Evolutionary conservation across 1,284 basidiomycete species (phyloP).

Genomic region (Cystobasidiaceae sp.): DNA sequence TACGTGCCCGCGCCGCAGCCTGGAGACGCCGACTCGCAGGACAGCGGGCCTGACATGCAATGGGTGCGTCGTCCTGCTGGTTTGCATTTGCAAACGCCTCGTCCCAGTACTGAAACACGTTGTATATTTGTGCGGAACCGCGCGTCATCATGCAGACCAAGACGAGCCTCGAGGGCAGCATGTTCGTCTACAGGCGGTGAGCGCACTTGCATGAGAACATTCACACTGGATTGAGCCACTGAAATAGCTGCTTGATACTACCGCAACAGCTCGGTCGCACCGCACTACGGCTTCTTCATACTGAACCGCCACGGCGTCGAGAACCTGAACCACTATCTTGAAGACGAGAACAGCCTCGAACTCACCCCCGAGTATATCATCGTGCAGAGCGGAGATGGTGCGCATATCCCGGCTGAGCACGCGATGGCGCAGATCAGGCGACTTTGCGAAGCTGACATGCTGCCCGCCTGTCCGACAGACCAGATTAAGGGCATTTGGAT

Average conservation of each 20-base stretch:
- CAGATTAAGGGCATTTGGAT: conserved; percentile 72
- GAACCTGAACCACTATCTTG: conserved; percentile 69
- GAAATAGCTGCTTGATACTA: no score
- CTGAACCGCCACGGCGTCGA: conserved; percentile 80
- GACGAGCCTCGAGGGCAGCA: conserved; percentile 75
- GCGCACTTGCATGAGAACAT: not conserved
- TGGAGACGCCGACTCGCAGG: not conserved
- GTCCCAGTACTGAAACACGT: not conserved
- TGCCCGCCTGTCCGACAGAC: conserved; percentile 26
- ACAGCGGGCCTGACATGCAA: conserved; percentile 17
- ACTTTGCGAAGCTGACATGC: not conserved
- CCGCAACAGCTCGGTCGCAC: conserved; percentile 46
- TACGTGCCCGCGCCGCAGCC: conserved; percentile 20
- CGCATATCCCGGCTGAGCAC: not conserved
- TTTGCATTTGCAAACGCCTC: not conserved
- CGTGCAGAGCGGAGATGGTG: conserved; percentile 49
- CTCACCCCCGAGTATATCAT: conserved; percentile 60
- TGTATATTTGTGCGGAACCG: not conserved
- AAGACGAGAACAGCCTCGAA: conserved; percentile 71
- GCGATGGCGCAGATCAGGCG: not conserved
- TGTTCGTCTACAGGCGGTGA: conserved; percentile 57
- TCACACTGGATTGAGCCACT: not conserved
- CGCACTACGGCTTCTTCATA: conserved; percentile 78
- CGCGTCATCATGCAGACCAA: conserved; percentile 58
- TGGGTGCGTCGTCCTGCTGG: conserved; percentile 57